A percentile compares a stretch with the other conserved stretches of the same genome.
phyloP scores from a whole-genome alignment of 139 green algal species.

The Chlorella sp. region DNA sequence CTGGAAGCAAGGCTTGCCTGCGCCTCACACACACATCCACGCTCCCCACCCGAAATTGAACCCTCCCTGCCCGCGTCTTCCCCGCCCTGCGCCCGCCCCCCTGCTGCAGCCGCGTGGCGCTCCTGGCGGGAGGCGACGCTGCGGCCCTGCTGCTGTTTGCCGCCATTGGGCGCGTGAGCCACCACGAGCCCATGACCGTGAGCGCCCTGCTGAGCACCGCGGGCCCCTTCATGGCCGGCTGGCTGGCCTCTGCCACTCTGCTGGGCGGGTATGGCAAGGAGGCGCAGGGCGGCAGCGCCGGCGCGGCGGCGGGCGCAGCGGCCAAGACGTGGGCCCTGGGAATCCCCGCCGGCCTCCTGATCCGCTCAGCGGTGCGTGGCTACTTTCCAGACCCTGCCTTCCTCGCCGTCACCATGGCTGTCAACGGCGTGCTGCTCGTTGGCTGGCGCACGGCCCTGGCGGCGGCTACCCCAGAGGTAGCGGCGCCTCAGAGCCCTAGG shows the following conservation, averaged over 20 bases:
- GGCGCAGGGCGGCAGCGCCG: slow-evolving; percentile 55
- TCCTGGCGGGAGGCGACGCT: slow-evolving; percentile 72
- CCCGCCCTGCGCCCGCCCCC: too few relatives aligned
- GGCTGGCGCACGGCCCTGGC: slow-evolving; percentile 73
- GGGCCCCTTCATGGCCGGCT: slow-evolving; percentile 80
- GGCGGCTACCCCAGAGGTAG: slow-evolving; percentile 47
- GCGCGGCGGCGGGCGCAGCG: slow-evolving; percentile 62
- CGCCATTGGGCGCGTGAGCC: slow-evolving; percentile 69
- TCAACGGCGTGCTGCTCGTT: slow-evolving; percentile 73
- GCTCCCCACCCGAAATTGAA: not conserved
- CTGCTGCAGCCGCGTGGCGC: slow-evolving; percentile 8
- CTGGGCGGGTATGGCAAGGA: slow-evolving; percentile 63
- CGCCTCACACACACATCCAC: too few relatives aligned
- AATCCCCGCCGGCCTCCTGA: slow-evolving; percentile 64
- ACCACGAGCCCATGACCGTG: slow-evolving; percentile 58
- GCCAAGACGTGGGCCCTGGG: slow-evolving; percentile 75
- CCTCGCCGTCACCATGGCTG: slow-evolving; percentile 69
- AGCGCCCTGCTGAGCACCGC: slow-evolving; percentile 64
- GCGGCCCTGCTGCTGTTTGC: slow-evolving; percentile 79
- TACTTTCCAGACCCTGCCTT: slow-evolving; percentile 78
- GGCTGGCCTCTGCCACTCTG: slow-evolving; percentile 61
- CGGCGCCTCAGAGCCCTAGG: slow-evolving; percentile 6
- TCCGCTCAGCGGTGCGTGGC: slow-evolving; percentile 66
- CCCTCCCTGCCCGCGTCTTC: not conserved
- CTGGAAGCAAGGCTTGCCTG: too few relatives aligned